Evolutionary conservation across 306 rosid genomes (phyloP).

Genomic region (Castanea mollissima): DNA sequence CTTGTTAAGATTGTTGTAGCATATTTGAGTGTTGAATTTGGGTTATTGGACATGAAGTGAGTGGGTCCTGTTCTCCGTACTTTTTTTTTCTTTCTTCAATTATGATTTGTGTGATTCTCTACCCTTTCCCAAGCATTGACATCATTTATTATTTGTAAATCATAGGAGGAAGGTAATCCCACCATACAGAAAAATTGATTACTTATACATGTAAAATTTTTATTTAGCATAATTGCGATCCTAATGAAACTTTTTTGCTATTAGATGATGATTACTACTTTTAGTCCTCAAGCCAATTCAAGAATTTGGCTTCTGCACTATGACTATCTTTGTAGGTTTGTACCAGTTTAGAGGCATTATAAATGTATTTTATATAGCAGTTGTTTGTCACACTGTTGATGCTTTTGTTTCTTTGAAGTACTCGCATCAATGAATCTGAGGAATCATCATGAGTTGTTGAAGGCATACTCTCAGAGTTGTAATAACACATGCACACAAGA

Average conservation of each 20-base stretch:
- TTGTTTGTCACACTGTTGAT: not conserved
- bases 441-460: not conserved
- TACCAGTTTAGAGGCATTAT: not conserved
- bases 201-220: not conserved
- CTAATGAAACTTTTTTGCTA: not conserved
- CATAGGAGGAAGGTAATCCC: constrained; percentile 1
- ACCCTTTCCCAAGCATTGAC: not conserved
- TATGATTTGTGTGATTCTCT: not conserved
- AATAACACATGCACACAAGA: not conserved
- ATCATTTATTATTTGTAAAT: not conserved
- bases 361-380: not conserved
- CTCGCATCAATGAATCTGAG: no score
- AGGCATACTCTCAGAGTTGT: no score
- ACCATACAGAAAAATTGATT: not conserved
- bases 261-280: not conserved
- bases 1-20: constrained; percentile 13
- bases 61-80: not conserved
- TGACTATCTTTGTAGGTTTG: not conserved
- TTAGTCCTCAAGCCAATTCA: not conserved
- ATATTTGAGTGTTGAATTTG: not conserved
- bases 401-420: not conserved
- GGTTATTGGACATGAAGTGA: not conserved
- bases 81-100: not conserved
- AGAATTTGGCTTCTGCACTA: not conserved
- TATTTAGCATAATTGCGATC: not conserved